Base-by-base conservation (phyloP, 140 eudicot species). In the Bidens hawaiensis region DNA sequence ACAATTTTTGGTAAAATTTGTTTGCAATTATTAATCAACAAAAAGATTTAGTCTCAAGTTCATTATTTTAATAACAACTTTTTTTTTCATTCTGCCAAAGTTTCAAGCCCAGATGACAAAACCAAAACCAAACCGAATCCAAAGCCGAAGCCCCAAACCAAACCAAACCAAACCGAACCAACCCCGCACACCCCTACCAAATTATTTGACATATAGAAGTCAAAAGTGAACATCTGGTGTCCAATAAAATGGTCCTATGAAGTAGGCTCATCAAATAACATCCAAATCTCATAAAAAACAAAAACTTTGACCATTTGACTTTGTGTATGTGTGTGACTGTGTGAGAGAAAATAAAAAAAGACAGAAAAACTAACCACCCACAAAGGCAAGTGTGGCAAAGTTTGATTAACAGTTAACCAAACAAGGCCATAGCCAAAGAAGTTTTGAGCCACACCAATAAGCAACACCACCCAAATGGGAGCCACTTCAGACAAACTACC, bases 401-500 rank as follows among this genome's bases (percentile, higher is more conserved):
- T 68, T 4, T 38, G 64, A 51, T 67, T 75, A 53, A 82, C 72
- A 62, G 81, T 79, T 53, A 86, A 87, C 90, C 95, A 79, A 75
- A 86, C 87, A 34, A 86, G 72, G 41, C 90, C 89, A 79, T 82
- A 82, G 16, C 94, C 94, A 63, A 85, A 75, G 72, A 85, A 79
- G 33, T 85, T 85, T 64, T 86, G 95, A 40, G 76, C 74, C 50
- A 77, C 95, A 2, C 95, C 95, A 66, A 82, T 79, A 42, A 73
- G 70, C 30, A 85, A 70, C 52, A 85, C 75, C 3, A 67, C 82
- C 95, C 95, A 82, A 75, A 86, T 79, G 4, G 95, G 90, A 41
- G 75, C 70, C 55, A 75, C 71, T 75, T 86, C 95, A 77, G 79
- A 79, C 70, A 86, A 65, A 53, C 76, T 70, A 0, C 95, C 95